phyloP scores from a whole-genome alignment of 2,329 filamentous ascomycete species.

The Colletotrichum limetticola region DNA sequence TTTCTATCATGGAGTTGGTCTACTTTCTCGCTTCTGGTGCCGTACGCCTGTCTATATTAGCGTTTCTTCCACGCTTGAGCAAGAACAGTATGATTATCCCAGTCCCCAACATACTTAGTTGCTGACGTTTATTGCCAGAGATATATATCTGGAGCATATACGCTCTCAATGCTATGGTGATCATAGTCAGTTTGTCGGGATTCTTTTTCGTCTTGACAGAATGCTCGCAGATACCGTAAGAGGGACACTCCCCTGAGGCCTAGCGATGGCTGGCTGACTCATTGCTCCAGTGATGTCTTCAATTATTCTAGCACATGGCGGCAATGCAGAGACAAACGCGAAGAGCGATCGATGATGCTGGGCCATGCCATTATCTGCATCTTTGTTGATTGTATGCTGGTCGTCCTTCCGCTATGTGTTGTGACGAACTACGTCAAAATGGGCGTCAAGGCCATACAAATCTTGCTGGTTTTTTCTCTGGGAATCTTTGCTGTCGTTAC shows the following conservation, averaged over 20 bases:
- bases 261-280: background rate
- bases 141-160: constrained; percentile 28
- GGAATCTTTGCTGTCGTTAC: constrained; percentile 50
- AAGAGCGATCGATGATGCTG: constrained; percentile 45
- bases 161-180: constrained; percentile 24
- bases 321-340: constrained; percentile 39
- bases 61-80: constrained; percentile 47
- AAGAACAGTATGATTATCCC: constrained; percentile 42
- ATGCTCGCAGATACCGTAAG: constrained; percentile 39
- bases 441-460: constrained; percentile 44
- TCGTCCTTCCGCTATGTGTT: constrained; percentile 50
- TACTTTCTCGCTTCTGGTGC: constrained; percentile 46
- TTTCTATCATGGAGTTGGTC: constrained; percentile 33
- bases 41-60: constrained; percentile 46
- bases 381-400: constrained; percentile 47
- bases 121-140: constrained; percentile 3
- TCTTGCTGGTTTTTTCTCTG: constrained; percentile 49
- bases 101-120: background rate
- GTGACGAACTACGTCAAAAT: constrained; percentile 49
- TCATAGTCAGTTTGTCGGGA: constrained; percentile 35
- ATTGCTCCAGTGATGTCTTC: constrained; percentile 16
- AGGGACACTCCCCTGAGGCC: too few species aligned
- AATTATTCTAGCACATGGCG: constrained; percentile 24
- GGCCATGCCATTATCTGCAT: constrained; percentile 45
- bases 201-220: constrained; percentile 37